A percentile compares a stretch with the other conserved stretches of the same genome.
Evolutionary conservation across 176 grass and related monocot species (phyloP).

Genomic region (Otatea glauca): DNA sequence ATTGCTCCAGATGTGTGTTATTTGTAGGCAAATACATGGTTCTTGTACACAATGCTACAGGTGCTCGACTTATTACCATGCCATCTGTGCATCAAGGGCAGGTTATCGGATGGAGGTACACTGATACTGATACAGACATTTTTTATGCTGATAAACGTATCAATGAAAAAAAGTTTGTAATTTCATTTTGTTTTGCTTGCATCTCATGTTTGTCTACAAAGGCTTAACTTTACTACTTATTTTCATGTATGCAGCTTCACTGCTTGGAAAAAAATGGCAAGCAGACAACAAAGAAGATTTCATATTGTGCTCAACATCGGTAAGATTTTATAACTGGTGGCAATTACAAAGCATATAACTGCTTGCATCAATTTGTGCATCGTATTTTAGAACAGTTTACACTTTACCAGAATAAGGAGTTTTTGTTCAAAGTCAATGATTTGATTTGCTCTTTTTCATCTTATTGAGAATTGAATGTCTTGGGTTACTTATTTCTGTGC

Average conservation of each 20-base stretch:
- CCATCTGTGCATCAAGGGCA: constrained; percentile 97
- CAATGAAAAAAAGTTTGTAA: constrained; percentile 19
- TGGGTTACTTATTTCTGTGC: constrained; percentile 40
- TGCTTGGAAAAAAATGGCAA: constrained; percentile 91
- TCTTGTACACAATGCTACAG: constrained; percentile 96
- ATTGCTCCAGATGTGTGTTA: constrained; percentile 84
- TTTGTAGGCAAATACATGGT: constrained; percentile 99
- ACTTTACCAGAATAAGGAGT: neutral
- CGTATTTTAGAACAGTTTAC: constrained; percentile 9
- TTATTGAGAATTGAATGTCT: constrained; percentile 22
- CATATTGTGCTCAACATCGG: constrained; percentile 90
- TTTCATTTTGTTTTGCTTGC: neutral
- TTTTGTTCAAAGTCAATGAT: constrained; percentile 21
- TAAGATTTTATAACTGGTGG: constrained; percentile 49
- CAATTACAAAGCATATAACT: neutral
- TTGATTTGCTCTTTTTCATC: constrained; percentile 13
- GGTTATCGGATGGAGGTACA: constrained; percentile 97
- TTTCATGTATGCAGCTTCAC: constrained; percentile 65
- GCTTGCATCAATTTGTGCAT: neutral
- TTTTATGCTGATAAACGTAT: constrained; percentile 13
- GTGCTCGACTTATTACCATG: constrained; percentile 97
- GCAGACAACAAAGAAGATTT: constrained; percentile 84
- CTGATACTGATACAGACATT: constrained; percentile 37
- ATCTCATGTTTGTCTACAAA: constrained; percentile 17
- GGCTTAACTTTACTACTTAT: constrained; percentile 38